Evolutionary conservation across 2,329 filamentous ascomycete genomes (phyloP), one percentile per base, ranked within the genome.

Genomic region (Ophiostoma sp.): DNA sequence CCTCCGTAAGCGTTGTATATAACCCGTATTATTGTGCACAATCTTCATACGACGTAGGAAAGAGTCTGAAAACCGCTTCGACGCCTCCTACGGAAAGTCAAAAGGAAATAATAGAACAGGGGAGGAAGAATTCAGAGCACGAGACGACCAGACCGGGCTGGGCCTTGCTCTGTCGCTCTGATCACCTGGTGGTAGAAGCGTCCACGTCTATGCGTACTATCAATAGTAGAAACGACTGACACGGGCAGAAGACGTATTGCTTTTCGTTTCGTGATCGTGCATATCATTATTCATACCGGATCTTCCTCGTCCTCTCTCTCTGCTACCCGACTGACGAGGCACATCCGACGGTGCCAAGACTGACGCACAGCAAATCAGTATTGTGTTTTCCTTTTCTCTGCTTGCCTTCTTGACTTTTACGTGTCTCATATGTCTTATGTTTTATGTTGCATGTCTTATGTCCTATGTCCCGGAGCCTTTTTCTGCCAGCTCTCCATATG

Each of bases 21-120:
- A 36, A 36, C 55, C 47, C 64, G 58, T 52, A 65, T 52, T 62
- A 62, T 65, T 47, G 67, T 63, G 62, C 58, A 38, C 60, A 52
- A n/a, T 18, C 8, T 7, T 38, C 27, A 60, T 64, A 12, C 45
- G 58, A 62, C 62, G 40, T 38, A 41, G 27, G 27, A 27, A 27
- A 27, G 27, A 27, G 27, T 27, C 27, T 27, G 27, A 27, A 27
- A 27, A 27, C 1, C 27, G 27, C 27, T 27, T 27, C 49, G 49
- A 55, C 49, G 49, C 18, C 49, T 55, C 49, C 9, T 55, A 55
- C 49, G 49, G 12, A 1, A 16, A 16, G 45, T 16, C 4, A n/a
- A 12, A 11, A 55, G n/a, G 27, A 27, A 27, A 27, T 27, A 27
- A 27, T 27, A 27, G 27, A 27, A 27, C 27, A 27, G 27, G 27